These are phyloP conservation scores for Puccinia novopanici DNA, from an alignment of 1,284 basidiomycete genomes.

Conservation along the genomic window DNA sequence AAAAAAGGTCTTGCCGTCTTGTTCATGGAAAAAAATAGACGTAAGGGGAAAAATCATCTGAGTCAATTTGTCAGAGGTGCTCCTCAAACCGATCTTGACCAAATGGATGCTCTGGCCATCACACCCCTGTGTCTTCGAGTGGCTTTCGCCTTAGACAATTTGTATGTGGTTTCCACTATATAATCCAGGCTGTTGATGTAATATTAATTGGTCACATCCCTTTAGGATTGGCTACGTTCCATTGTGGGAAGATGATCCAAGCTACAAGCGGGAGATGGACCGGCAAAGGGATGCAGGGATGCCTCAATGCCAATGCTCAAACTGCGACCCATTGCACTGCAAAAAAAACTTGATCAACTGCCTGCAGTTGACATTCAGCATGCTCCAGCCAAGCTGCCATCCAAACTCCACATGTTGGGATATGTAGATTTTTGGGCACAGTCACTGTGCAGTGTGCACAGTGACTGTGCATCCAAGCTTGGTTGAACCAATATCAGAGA, in stretches of 20 bases:
- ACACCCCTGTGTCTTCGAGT: conserved; percentile 1
- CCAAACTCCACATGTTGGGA: no score
- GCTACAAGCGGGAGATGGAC: neutral
- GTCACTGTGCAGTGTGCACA: no score
- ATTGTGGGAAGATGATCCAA: neutral
- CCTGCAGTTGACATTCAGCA: no score
- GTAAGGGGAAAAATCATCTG: neutral
- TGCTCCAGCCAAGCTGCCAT: no score
- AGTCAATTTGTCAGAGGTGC: neutral
- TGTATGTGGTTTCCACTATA: neutral
- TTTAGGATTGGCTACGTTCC: neutral
- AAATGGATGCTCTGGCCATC: conserved; percentile 5
- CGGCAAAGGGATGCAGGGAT: neutral
- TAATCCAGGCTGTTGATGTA: neutral
- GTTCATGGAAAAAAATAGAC: conserved; percentile 14
- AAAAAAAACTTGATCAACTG: no score
- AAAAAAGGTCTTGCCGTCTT: neutral
- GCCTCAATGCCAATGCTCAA: neutral
- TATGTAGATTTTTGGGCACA: no score
- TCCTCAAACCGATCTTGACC: neutral
- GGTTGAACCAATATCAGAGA: no score
- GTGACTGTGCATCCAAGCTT: no score
- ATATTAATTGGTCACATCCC: no score
- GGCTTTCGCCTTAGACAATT: neutral
- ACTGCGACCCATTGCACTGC: no score